Evolutionary conservation across 2,329 filamentous ascomycete species (phyloP).

Genomic region (Talaromyces sp.): DNA sequence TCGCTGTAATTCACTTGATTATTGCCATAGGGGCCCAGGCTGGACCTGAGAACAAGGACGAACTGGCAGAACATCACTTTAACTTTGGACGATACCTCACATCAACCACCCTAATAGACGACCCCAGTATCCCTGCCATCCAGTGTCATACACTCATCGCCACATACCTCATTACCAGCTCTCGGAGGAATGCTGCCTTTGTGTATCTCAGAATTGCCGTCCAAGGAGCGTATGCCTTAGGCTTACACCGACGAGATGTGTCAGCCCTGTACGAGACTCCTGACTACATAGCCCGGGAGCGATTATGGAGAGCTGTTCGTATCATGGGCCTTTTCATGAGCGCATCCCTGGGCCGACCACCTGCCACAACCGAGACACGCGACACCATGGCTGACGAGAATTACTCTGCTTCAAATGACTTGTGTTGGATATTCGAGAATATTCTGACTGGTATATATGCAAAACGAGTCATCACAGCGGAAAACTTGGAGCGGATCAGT

Average conservation of each 20-base stretch:
- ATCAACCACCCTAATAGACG: constrained; percentile 28
- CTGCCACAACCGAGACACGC: constrained; percentile 45
- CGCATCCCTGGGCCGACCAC: constrained; percentile 47
- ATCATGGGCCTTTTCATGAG: constrained; percentile 50
- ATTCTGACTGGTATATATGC: constrained; percentile 40
- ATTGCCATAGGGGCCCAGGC: constrained; percentile 9
- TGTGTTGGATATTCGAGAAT: constrained; percentile 38
- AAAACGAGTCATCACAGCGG: constrained; percentile 37
- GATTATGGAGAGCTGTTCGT: constrained; percentile 50
- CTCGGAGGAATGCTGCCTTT: constrained; percentile 49
- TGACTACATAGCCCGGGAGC: constrained; percentile 39
- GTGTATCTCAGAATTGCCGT: constrained; percentile 49
- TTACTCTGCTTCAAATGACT: constrained; percentile 28
- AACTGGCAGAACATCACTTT: constrained; percentile 28
- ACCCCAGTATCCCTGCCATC: constrained; percentile 45
- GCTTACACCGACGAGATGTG: constrained; percentile 48
- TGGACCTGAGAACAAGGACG: constrained; percentile 27
- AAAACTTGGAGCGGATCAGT: constrained; percentile 37
- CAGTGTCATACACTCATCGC: constrained; percentile 49
- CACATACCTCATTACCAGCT: constrained; percentile 48
- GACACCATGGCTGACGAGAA: constrained; percentile 35
- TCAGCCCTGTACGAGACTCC: constrained; percentile 24
- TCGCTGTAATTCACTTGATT: not conserved
- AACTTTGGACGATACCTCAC: constrained; percentile 31
- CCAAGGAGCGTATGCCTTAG: constrained; percentile 48